Conservation (phyloP, 2,329 filamentous ascomycete genomes). For the Aspergillus latus region DNA sequence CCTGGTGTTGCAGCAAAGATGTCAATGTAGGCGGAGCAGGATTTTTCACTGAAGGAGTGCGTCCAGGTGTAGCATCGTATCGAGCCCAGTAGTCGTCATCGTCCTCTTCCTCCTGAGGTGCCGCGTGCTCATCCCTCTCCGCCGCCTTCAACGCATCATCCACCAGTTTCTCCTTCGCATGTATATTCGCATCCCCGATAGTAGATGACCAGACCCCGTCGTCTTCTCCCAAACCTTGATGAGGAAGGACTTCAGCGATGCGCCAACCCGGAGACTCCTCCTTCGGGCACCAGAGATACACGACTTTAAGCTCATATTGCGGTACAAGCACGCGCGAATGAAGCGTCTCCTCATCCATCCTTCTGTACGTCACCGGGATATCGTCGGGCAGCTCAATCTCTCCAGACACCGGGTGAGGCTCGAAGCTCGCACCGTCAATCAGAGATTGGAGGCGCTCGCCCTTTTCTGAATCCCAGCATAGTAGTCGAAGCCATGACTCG, state of each 20-base stretch:
- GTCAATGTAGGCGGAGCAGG: conserved; percentile 31
- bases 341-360: conserved; percentile 62
- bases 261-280: conserved; percentile 58
- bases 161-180: conserved; percentile 36
- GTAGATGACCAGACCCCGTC: conserved; percentile 54
- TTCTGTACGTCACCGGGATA: conserved; percentile 56
- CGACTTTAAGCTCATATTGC: conserved; percentile 56
- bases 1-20: conserved; percentile 30
- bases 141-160: conserved; percentile 38
- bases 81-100: conserved; percentile 65
- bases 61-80: conserved; percentile 58
- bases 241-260: conserved; percentile 58
- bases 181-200: conserved; percentile 56
- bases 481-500: conserved; percentile 58
- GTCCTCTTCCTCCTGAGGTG: conserved; percentile 24
- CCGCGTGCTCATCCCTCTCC: conserved; percentile 22
- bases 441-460: conserved; percentile 55
- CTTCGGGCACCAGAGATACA: conserved; percentile 63
- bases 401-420: conserved; percentile 64
- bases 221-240: conserved; percentile 50
- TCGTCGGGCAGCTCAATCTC: conserved; percentile 63
- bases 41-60: conserved; percentile 48
- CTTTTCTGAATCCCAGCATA: conserved; percentile 58
- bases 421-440: conserved; percentile 56
- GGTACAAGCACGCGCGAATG: conserved; percentile 54